A percentile compares a stretch with the other conserved stretches of the same genome.
phyloP scores from a whole-genome alignment of 352 stramenopile species.

The Globisporangium carolinianum region DNA sequence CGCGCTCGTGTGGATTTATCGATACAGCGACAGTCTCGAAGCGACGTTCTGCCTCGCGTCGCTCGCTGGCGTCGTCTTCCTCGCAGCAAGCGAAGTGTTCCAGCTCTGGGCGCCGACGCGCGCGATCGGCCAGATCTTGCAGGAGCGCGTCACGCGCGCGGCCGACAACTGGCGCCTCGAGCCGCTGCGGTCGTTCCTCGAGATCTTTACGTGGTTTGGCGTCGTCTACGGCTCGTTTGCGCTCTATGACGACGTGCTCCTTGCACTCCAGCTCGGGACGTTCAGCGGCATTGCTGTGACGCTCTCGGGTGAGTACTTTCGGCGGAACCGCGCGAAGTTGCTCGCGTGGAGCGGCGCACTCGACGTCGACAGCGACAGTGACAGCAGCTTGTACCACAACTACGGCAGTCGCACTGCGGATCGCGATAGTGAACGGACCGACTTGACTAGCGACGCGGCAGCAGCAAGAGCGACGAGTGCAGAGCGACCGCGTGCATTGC shows the following conservation, averaged over 20 bases:
- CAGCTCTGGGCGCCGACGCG: constrained; percentile 77
- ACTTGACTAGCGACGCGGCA: neutral
- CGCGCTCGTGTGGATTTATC: constrained; percentile 74
- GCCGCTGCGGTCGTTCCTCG: constrained; percentile 72
- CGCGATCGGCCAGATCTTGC: constrained; percentile 62
- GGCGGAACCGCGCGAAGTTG: constrained; percentile 47
- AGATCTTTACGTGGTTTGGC: constrained; percentile 77
- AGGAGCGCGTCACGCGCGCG: constrained; percentile 69
- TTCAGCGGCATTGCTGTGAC: constrained; percentile 80
- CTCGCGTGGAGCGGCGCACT: constrained; percentile 34
- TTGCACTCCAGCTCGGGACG: constrained; percentile 74
- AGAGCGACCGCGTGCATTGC: constrained; percentile 23
- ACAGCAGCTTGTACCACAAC: no score
- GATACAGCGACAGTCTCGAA: constrained; percentile 82
- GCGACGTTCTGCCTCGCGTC: constrained; percentile 77
- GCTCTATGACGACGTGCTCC: constrained; percentile 73
- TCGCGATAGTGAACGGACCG: no score
- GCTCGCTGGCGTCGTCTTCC: constrained; percentile 70
- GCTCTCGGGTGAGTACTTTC: constrained; percentile 71
- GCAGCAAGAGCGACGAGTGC: constrained; percentile 1
- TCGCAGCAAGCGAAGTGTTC: constrained; percentile 74
- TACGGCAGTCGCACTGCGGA: no score
- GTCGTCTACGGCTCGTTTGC: constrained; percentile 75
- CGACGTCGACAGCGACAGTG: neutral
- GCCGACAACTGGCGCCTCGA: constrained; percentile 72